A percentile compares a stretch with the other conserved stretches of the same genome.
Evolutionary conservation across 495 filamentous ascomycete species (phyloP).

Genomic region (Tuber melanosporum): DNA sequence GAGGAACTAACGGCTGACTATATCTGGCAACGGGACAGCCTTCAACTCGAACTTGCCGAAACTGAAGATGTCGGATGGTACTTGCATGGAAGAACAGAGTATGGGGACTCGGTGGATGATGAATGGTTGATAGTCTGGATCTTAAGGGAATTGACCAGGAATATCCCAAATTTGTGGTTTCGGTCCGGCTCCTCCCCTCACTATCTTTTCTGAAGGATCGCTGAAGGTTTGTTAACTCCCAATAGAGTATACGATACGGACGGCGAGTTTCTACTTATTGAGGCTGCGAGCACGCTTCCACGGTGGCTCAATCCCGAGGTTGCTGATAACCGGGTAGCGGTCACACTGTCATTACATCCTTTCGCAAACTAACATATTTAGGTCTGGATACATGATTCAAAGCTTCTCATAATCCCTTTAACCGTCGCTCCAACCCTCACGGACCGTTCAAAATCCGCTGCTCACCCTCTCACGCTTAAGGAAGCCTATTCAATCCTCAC

Average conservation of each 20-base stretch:
- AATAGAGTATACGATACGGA: constrained; percentile 68
- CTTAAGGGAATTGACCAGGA: constrained; percentile 69
- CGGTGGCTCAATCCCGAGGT: constrained; percentile 89
- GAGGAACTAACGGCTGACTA: constrained; percentile 56
- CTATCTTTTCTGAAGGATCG: neutral
- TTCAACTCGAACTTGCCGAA: constrained; percentile 57
- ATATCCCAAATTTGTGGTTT: constrained; percentile 66
- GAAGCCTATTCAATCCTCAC: constrained; percentile 28
- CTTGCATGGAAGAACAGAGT: constrained; percentile 48
- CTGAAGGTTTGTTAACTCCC: neutral
- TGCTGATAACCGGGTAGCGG: constrained; percentile 64
- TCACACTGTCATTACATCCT: constrained; percentile 14
- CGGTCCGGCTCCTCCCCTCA: constrained; percentile 5
- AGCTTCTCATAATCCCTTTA: constrained; percentile 66
- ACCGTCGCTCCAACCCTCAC: constrained; percentile 21
- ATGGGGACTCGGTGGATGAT: constrained; percentile 89
- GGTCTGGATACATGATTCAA: constrained; percentile 71
- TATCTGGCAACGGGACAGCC: constrained; percentile 88
- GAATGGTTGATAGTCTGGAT: constrained; percentile 95
- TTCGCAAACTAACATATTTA: constrained; percentile 26
- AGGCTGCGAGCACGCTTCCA: constrained; percentile 82
- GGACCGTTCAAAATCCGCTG: constrained; percentile 11
- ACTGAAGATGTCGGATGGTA: constrained; percentile 49
- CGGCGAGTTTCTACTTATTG: constrained; percentile 90
- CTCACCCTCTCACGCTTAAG: constrained; percentile 26